Evolutionary conservation across 805 yeast species (phyloP), one percentile per base, ranked within the genome.

Genomic region (Schwanniomyces yamadae): DNA sequence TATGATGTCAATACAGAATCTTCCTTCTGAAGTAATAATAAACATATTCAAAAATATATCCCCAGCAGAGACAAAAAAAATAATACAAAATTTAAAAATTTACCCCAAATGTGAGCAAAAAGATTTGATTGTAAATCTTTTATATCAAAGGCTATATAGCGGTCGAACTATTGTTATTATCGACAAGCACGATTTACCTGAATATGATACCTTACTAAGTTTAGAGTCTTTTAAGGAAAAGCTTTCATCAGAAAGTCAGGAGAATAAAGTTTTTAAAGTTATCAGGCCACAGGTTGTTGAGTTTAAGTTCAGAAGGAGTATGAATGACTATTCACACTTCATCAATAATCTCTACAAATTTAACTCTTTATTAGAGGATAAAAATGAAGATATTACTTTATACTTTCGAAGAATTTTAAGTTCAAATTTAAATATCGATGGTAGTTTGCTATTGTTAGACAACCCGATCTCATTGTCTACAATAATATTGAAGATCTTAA

Each of bases 391-490:
- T 6, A 35, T 52, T 7, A 14, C 28, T 9, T 34, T 36, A 8
- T 54, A 56, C 36, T 36, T 53, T 7, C 37, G 41, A 26, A 29
- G 29, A 30, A 39, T 46, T 1, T 44, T 48, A 7, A 59, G 52
- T 21, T 38, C 57, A 16, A 43, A 52, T 8, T 40, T 63, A 16
- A 34, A 46, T 19, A 37, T 63, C 6, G 51, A 59, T 36, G 69
- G 64, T 9, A 53, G 52, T 36, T 40, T 55, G n/a, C 41, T 54
- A 5, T 22, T 37, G 21, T 42, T 54, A 2, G 67, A 61, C 17
- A 47, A 55, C 34, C 66, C 72, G 2, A 55, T 64, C 6, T 49
- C 63, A 19, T 35, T 62, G 14, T 48, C 59, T 35, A 52, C 61
- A 12, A 47, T 55, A 26, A 45, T 65, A 3, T 46, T 63, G 28